Evolutionary conservation across 2,329 filamentous ascomycete genomes (phyloP).

Genomic region (Elsinoe fawcettii): DNA sequence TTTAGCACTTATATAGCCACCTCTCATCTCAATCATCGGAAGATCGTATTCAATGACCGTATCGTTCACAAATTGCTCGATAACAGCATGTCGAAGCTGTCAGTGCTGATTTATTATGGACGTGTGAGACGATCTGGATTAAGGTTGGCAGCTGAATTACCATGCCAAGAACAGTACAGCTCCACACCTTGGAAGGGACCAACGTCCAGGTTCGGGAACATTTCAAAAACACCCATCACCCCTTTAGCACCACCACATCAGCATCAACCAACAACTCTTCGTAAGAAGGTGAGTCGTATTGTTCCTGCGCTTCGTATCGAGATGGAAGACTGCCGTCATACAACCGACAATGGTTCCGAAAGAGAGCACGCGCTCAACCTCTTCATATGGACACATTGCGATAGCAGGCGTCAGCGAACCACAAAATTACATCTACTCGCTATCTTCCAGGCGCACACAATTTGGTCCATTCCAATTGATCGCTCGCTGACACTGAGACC

Average conservation of each 20-base stretch:
- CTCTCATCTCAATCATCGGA: too few species aligned
- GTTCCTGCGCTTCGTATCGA: neutral
- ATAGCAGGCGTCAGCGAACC: constrained; percentile 12
- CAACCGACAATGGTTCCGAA: neutral
- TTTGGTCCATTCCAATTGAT: neutral
- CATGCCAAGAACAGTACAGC: too few species aligned
- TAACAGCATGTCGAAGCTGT: too few species aligned
- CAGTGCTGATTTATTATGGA: too few species aligned
- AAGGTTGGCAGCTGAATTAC: too few species aligned
- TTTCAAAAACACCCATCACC: too few species aligned
- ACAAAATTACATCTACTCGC: neutral
- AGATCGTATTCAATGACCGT: too few species aligned
- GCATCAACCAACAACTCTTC: neutral
- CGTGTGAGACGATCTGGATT: too few species aligned
- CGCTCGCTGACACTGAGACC: constrained; percentile 2
- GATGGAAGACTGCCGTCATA: neutral
- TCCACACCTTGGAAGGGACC: too few species aligned
- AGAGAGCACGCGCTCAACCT: constrained; percentile 12
- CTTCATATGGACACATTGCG: constrained; percentile 14
- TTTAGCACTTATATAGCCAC: too few species aligned
- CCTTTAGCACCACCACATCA: neutral
- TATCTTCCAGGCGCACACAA: neutral
- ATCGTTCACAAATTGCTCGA: too few species aligned
- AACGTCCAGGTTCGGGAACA: too few species aligned
- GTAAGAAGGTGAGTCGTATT: constrained; percentile 1